Percentiles rank a stretch among this genome's conserved stretches.
phyloP scores from a whole-genome alignment of 2,329 filamentous ascomycete species.

The Sphaerostilbella broomeana region DNA sequence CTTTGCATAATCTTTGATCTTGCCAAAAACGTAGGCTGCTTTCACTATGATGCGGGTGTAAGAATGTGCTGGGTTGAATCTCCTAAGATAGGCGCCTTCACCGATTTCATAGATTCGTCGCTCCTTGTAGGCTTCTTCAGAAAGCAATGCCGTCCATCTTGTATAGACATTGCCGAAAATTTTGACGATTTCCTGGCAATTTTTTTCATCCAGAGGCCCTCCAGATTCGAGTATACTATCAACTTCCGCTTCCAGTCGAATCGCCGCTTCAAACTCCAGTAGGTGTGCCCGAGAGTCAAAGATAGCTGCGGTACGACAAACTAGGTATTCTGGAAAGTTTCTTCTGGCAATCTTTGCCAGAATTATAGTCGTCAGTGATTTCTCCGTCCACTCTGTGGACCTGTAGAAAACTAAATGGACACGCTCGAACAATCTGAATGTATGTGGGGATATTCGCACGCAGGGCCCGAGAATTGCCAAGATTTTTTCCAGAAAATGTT shows the following conservation, averaged over 20 bases:
- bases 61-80: constrained; percentile 86
- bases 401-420: constrained; percentile 95
- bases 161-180: constrained; percentile 70
- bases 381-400: constrained; percentile 95
- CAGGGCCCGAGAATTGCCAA: constrained; percentile 72
- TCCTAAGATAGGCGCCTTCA: constrained; percentile 81
- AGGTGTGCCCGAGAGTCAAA: constrained; percentile 70
- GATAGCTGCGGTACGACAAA: constrained; percentile 83
- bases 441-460: constrained; percentile 66
- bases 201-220: constrained; percentile 59
- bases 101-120: constrained; percentile 69
- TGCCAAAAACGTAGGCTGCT: constrained; percentile 68
- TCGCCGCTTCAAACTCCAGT: constrained; percentile 81
- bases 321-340: constrained; percentile 85
- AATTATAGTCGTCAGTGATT: constrained; percentile 90
- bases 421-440: constrained; percentile 80
- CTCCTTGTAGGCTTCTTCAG: constrained; percentile 73
- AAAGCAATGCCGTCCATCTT: constrained; percentile 69
- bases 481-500: constrained; percentile 72
- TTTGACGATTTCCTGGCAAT: constrained; percentile 60
- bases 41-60: constrained; percentile 94
- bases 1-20: constrained; percentile 70
- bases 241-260: constrained; percentile 73
- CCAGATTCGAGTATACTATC: constrained; percentile 78
- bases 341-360: constrained; percentile 80